Evolutionary conservation across 2,329 filamentous ascomycete species (phyloP).

Genomic region (Claviceps sp.): DNA sequence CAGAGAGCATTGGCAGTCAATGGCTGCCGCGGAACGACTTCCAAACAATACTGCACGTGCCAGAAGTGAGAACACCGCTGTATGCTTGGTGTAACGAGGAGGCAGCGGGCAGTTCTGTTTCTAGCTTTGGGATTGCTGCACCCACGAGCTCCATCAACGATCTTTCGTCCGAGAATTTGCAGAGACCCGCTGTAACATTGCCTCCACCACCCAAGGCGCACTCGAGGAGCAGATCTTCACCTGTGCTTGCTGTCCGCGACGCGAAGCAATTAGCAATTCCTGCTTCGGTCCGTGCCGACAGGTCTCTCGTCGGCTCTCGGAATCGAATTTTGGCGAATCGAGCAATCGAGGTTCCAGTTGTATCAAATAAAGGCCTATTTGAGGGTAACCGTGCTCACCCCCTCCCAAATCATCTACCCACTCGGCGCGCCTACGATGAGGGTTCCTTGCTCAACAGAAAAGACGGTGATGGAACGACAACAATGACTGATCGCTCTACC

Average conservation of each 20-base stretch:
- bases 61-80: background rate
- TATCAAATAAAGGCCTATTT: background rate
- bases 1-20: background rate
- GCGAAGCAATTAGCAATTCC: background rate
- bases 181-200: conserved; percentile 2
- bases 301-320: background rate
- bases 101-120: conserved; percentile 10
- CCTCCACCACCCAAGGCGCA: conserved; percentile 12
- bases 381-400: background rate
- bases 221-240: conserved; percentile 34
- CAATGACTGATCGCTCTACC: conserved; percentile 25
- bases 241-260: conserved; percentile 27
- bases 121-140: conserved; percentile 20
- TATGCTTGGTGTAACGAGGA: background rate
- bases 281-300: background rate
- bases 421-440: background rate
- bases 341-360: background rate
- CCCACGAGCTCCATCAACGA: conserved; percentile 7
- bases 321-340: background rate
- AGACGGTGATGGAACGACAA: conserved; percentile 20
- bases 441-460: conserved; percentile 2
- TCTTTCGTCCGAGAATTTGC: conserved; percentile 1
- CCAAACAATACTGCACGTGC: background rate
- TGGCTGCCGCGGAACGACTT: background rate
- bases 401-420: background rate